A percentile compares a stretch with the other conserved stretches of the same genome.
Evolutionary conservation across 169 alveolate genomes (phyloP).

Genomic region (Plasmodium chabaudi): DNA sequence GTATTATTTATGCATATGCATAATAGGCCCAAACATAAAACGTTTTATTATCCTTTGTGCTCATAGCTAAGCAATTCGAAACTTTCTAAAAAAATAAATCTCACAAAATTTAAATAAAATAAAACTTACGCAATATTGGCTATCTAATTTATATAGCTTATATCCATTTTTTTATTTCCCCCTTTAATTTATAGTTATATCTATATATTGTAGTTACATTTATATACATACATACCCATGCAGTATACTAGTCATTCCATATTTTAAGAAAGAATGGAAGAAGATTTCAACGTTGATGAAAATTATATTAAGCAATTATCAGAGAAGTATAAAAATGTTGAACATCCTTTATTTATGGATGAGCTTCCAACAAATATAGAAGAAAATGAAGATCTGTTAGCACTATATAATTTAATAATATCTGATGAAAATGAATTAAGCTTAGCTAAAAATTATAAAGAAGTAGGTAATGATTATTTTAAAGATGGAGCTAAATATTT

Average conservation of each 20-base stretch:
- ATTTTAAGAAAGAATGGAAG: constrained; percentile 20
- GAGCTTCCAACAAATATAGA: constrained; percentile 64
- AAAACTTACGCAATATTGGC: no score
- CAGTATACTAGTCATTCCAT: background rate
- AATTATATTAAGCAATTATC: constrained; percentile 42
- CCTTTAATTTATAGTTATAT: background rate
- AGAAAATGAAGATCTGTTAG: constrained; percentile 66
- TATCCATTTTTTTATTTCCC: no score
- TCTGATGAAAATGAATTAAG: constrained; percentile 51
- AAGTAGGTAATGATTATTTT: constrained; percentile 64
- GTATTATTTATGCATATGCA: no score
- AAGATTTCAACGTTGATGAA: constrained; percentile 60
- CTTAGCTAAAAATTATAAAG: constrained; percentile 64
- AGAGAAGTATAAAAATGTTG: constrained; percentile 56
- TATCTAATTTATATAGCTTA: no score
- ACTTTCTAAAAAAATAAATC: no score
- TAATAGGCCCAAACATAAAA: no score
- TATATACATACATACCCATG: background rate
- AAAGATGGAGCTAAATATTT: constrained; percentile 60
- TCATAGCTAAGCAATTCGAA: no score
- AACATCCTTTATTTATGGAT: constrained; percentile 71
- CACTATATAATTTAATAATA: constrained; percentile 50
- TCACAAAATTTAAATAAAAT: no score
- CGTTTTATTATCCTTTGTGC: no score
- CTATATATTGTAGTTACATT: background rate